These are phyloP conservation scores for Sicyos baderoa DNA, from an alignment of 306 rosid genomes.

Conservation along the genomic window DNA sequence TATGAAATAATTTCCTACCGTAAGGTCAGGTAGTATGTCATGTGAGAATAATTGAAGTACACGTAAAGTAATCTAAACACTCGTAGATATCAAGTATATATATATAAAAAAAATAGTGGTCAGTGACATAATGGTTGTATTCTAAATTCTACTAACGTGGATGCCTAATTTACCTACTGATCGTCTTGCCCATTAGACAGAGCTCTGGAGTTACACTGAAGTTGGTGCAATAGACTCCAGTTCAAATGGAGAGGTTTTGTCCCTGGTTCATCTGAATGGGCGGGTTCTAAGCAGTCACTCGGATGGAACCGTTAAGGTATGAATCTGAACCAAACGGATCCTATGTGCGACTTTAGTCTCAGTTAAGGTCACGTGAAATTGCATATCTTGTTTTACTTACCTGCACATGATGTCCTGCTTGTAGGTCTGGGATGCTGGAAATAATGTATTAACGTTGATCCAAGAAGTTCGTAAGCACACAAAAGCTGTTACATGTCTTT, in stretches of 20 bases:
- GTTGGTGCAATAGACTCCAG: conserved; percentile 56
- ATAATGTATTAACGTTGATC: conserved; percentile 49
- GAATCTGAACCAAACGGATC: conserved; percentile 19
- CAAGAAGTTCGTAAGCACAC: conserved; percentile 78
- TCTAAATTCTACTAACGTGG: conserved; percentile 3
- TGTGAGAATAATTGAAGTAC: too few species aligned
- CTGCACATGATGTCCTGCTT: conserved; percentile 19
- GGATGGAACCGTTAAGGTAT: conserved; percentile 91
- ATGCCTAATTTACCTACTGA: conserved; percentile 17
- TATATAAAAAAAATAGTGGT: too few species aligned
- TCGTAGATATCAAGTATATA: too few species aligned
- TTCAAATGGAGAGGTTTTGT: conserved; percentile 66
- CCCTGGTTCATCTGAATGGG: conserved; percentile 60
- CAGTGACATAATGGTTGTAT: background rate
- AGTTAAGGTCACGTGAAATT: background rate
- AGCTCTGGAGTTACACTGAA: conserved; percentile 77
- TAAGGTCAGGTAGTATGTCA: too few species aligned
- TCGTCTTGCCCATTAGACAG: conserved; percentile 38
- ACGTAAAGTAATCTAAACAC: too few species aligned
- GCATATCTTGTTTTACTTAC: background rate
- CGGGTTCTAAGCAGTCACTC: conserved; percentile 76
- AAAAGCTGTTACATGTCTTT: conserved; percentile 75
- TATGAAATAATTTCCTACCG: too few species aligned
- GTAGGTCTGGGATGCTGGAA: conserved; percentile 83
- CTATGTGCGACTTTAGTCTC: background rate